Evolutionary conservation across 73 alveolate species (phyloP).

Genomic region (Paramecium tetraurelia): DNA sequence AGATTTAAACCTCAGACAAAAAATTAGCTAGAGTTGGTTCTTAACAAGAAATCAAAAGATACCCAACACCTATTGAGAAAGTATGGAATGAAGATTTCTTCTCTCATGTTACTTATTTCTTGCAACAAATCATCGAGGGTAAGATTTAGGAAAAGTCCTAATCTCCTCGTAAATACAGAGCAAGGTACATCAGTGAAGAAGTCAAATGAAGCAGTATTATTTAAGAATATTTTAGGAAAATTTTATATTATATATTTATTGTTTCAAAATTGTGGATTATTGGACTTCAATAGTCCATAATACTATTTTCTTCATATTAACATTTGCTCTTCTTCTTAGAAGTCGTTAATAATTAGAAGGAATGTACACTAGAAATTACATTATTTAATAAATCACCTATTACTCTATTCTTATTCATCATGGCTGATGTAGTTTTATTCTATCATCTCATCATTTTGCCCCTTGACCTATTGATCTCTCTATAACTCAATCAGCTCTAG

Average conservation of each 20-base stretch:
- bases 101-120: not conserved
- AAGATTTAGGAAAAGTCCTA: not conserved
- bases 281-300: not conserved
- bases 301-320: not conserved
- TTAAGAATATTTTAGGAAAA: not conserved
- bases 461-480: not conserved
- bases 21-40: not conserved
- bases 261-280: constrained; percentile 7
- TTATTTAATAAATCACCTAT: not conserved
- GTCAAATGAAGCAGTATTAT: not conserved
- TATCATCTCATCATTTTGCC: not conserved
- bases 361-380: not conserved
- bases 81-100: constrained; percentile 36
- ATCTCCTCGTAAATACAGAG: not conserved
- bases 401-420: not conserved
- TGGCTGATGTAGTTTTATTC: not conserved
- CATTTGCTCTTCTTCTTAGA: not conserved
- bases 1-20: not conserved
- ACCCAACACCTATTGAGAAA: not conserved
- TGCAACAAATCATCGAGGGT: not conserved
- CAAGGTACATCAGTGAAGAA: constrained; percentile 11
- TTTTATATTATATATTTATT: not conserved
- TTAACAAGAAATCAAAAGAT: not conserved
- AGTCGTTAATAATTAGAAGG: not conserved
- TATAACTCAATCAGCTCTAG: not conserved